Base-by-base conservation (phyloP, 2,329 filamentous ascomycete genomes). In the Zasmidium citrigriseum region DNA sequence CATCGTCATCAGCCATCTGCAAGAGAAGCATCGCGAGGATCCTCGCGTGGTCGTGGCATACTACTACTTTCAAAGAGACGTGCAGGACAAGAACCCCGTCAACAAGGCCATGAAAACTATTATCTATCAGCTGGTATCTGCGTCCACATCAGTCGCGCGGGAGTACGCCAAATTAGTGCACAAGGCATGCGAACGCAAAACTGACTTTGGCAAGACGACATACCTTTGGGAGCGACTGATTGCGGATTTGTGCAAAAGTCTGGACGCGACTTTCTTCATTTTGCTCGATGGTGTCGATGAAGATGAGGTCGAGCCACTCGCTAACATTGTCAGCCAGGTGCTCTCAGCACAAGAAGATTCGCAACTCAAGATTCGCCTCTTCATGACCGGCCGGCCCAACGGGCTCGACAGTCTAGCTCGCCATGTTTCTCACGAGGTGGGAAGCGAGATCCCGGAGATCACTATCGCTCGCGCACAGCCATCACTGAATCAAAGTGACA, bases 1-100 rank as follows among this genome's bases (percentile, higher is more conserved):
- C 53, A 49, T 49, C 23, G 53, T 50, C 5, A 23, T 55, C 9
- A 27, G 44, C 21, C 34, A 55, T 48, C 53, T 55, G 25, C 25
- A 23, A 20, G 29, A 23, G 5, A 49, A 21, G 25, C 38, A 55
- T 23, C 16, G 49, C 10, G 34, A 34, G 38, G 20, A 52, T n/a
- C 4, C 27, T 2, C 2, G 27, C 10, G 25, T 52, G 2, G 16
- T 24, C 21, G 34, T 52, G 7, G 49, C 49, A 20, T 52, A 52
- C 21, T 52, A 52, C 27, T 52, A 38, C 27, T 44, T 38, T 27
- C 49, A 52, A n/a, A 25, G 27, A 44, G 49, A 52, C n/a, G 34
- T 22, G 5, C 27, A 27, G 24, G 49, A 34, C 18, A 52, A 38
- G 22, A 22, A 14, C 9, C 24, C 49, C 9, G 18, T 52, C 27